Percentiles rank a stretch among this genome's conserved stretches.
phyloP scores from a whole-genome alignment of 495 filamentous ascomycete genomes.

The Neurospora hispaniola region DNA sequence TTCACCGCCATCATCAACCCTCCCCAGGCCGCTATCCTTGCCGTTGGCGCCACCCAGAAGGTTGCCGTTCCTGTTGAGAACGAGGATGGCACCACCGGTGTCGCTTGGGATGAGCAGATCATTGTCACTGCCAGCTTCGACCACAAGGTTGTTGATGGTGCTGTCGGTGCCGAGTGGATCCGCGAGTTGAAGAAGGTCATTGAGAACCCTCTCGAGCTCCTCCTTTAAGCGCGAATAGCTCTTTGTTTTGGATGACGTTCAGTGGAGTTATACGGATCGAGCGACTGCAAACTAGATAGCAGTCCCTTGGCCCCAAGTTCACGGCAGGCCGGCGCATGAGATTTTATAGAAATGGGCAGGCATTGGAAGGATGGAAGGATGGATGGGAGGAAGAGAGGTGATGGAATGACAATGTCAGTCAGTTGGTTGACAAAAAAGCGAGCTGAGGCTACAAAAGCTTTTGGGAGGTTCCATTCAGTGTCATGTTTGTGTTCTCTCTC shows the following conservation, averaged over 20 bases:
- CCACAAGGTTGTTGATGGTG: conserved; percentile 84
- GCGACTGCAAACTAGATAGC: background rate
- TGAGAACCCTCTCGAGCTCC: conserved; percentile 90
- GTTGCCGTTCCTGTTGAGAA: conserved; percentile 80
- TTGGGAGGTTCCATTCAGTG: background rate
- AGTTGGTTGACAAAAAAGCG: background rate
- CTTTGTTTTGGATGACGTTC: background rate
- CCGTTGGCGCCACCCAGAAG: conserved; percentile 90
- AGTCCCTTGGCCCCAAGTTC: background rate
- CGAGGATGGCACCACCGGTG: conserved; percentile 60
- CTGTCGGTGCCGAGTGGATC: conserved; percentile 96
- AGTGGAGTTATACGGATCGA: background rate
- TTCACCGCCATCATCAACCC: conserved; percentile 99
- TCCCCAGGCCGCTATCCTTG: conserved; percentile 91
- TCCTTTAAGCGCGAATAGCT: conserved; percentile 50
- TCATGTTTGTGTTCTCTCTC: background rate
- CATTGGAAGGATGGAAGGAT: background rate
- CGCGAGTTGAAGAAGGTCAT: conserved; percentile 92
- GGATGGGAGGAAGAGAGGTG: background rate
- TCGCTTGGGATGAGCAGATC: conserved; percentile 97
- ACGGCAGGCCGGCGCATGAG: background rate
- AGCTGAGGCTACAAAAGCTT: background rate
- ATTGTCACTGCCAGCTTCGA: conserved; percentile 91
- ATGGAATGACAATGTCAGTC: background rate
- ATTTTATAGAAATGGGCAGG: background rate